Evolutionary conservation across 2,329 filamentous ascomycete species (phyloP).

Genomic region (Magnaporthiopsis rhizophila): DNA sequence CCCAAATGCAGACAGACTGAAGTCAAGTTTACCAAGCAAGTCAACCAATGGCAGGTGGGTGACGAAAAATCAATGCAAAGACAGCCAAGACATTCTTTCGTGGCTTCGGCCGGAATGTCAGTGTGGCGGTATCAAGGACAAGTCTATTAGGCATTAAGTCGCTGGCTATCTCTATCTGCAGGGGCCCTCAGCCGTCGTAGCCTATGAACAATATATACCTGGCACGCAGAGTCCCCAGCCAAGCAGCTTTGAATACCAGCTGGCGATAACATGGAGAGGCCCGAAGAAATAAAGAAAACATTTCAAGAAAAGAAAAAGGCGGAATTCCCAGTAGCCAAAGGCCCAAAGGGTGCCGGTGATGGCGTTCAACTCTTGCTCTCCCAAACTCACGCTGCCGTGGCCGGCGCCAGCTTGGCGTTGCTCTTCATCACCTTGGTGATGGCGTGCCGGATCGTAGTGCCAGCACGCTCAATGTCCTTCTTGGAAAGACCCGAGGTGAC

Average conservation of each 20-base stretch:
- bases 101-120: neutral
- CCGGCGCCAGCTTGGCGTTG: slow-evolving; percentile 27
- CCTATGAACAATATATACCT: neutral
- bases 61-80: too few relatives aligned
- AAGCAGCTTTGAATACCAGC: neutral
- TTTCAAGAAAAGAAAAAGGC: neutral
- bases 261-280: neutral
- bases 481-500: slow-evolving; percentile 79
- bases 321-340: neutral
- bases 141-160: neutral
- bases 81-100: too few relatives aligned
- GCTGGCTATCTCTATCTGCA: neutral
- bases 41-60: too few relatives aligned
- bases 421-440: slow-evolving; percentile 83
- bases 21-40: too few relatives aligned
- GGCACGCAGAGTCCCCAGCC: neutral
- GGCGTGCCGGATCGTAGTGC: slow-evolving; percentile 78
- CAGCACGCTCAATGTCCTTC: slow-evolving; percentile 95
- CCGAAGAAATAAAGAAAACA: neutral
- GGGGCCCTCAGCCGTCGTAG: too few relatives aligned
- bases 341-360: neutral
- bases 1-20: too few relatives aligned
- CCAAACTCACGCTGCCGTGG: neutral
- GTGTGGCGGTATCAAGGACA: neutral
- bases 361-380: neutral